Percentiles rank a stretch among this genome's conserved stretches.
Evolutionary conservation across 1,139 yeast species (phyloP).

Genomic region (Kodamaea ohmeri): DNA sequence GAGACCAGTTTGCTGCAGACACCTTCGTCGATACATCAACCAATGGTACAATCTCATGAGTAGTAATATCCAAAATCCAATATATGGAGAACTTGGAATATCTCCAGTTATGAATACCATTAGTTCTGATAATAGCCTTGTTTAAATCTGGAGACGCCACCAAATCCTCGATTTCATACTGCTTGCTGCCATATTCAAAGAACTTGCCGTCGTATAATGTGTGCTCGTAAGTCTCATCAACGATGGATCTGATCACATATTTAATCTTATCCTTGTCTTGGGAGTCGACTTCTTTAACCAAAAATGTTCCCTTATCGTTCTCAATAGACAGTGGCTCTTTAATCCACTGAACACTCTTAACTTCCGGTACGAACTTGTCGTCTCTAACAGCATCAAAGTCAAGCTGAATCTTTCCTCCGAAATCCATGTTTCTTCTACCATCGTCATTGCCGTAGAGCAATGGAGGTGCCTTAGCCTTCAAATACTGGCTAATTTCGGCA

Average conservation of each 20-base stretch:
- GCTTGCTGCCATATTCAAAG: constrained; percentile 37
- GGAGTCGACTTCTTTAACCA: constrained; percentile 30
- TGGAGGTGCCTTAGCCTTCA: constrained; percentile 13
- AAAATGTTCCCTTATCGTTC: constrained; percentile 56
- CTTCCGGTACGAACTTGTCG: constrained; percentile 49
- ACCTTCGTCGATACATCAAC: constrained; percentile 17
- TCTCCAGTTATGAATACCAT: constrained; percentile 49
- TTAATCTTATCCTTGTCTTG: constrained; percentile 22
- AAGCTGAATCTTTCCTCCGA: constrained; percentile 28
- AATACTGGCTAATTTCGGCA: constrained; percentile 10
- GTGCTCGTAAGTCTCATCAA: constrained; percentile 44
- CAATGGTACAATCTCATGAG: constrained; percentile 18
- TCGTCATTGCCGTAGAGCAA: constrained; percentile 8
- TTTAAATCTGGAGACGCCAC: constrained; percentile 64
- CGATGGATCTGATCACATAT: constrained; percentile 48
- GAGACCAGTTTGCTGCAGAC: constrained; percentile 27
- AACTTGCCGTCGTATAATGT: constrained; percentile 49
- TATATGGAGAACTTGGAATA: constrained; percentile 40
- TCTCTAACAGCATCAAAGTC: constrained; percentile 41
- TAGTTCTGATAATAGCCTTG: constrained; percentile 53
- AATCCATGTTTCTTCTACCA: constrained; percentile 12
- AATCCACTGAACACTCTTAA: constrained; percentile 65
- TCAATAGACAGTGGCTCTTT: constrained; percentile 42
- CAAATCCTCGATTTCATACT: constrained; percentile 50
- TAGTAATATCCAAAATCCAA: constrained; percentile 33